Percentiles rank a stretch among this genome's conserved stretches.
Conservation (phyloP, 257 asterid species). For the Petunia axillaris region DNA sequence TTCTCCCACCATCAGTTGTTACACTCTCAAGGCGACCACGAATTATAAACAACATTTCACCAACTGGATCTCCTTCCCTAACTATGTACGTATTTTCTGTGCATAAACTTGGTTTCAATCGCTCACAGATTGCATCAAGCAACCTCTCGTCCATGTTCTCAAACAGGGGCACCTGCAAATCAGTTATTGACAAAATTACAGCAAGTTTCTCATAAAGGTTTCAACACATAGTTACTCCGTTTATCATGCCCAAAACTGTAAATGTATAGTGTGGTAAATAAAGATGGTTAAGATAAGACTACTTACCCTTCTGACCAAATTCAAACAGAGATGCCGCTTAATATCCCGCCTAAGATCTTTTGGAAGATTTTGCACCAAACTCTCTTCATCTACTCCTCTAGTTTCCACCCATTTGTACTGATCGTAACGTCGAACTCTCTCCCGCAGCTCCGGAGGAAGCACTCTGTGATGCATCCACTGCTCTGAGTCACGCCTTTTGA, state of each 20-base stretch:
- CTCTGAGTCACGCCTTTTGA: slow-evolving; percentile 90
- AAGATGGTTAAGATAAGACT: not conserved
- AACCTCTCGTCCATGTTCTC: slow-evolving; percentile 97
- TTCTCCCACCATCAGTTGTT: slow-evolving; percentile 97
- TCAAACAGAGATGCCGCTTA: slow-evolving; percentile 88
- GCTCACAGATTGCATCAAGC: slow-evolving; percentile 94
- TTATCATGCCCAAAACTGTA: not conserved
- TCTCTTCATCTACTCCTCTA: slow-evolving; percentile 91
- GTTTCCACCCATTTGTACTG: slow-evolving; percentile 95
- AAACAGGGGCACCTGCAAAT: slow-evolving; percentile 84
- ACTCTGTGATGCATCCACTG: slow-evolving; percentile 99
- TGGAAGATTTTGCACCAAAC: slow-evolving; percentile 82
- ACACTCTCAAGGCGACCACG: slow-evolving; percentile 94
- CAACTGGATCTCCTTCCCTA: slow-evolving; percentile 96
- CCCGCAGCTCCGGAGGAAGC: slow-evolving; percentile 82
- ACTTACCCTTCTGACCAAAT: slow-evolving; percentile 84
- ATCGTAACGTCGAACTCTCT: slow-evolving; percentile 88
- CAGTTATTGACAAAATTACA: not conserved
- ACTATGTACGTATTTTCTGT: slow-evolving; percentile 77
- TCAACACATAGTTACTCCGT: not conserved
- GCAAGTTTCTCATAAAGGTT: slow-evolving; percentile 2
- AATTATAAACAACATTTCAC: slow-evolving; percentile 89
- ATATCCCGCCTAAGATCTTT: slow-evolving; percentile 92
- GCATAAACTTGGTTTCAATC: slow-evolving; percentile 91
- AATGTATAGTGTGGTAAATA: no score